Evolutionary conservation across 306 rosid species (phyloP), one percentile per base, ranked within the genome.

Genomic region (Prunus davidiana): DNA sequence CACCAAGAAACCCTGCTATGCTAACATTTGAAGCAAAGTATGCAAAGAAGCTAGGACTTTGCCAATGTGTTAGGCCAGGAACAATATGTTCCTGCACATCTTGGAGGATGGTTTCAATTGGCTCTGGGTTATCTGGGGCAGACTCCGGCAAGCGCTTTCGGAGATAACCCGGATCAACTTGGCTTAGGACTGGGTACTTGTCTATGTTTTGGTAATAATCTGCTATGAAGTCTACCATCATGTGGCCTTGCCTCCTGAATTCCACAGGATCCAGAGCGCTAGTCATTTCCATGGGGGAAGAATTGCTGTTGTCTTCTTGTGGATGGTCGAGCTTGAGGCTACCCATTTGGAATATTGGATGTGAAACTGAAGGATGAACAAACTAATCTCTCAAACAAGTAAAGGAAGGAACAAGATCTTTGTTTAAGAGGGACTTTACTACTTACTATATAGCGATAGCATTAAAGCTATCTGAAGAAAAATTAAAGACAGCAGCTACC

Each of bases 201-300:
- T 72, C 76, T 20, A 72, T 57, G 55, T 72, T 57, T 72, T 72
- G 22, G 46, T 72, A 72, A 41, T 72, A 72, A 41, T 72, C 76
- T 10, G 49, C 76, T 56, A 55, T 43, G 47, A 67, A 67, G 34
- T 67, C 72, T 6, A 67, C 6, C 18, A 67, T 67, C 34, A 64
- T 28, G 69, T 57, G 30, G 63, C 63, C 30, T 57, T 57, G 63
- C 63, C 63, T 57, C 28, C 15, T 57, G 30, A 57, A 57, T 57
- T 57, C 30, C 63, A 20, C 15, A 3, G 15, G 63, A 27, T 57
- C 30, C 28, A 57, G 30, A 57, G 63, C 63, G 16, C 15, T 57
- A 9, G 30, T 4, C 28, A 57, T 20, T 27, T 57, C 6, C 30
- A 22, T 57, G 6, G 4, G 63, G 30, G 16, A 9, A 27, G 63